Evolutionary conservation across 2,329 filamentous ascomycete species (phyloP).

Genomic region (Parascedosporium putredinis): DNA sequence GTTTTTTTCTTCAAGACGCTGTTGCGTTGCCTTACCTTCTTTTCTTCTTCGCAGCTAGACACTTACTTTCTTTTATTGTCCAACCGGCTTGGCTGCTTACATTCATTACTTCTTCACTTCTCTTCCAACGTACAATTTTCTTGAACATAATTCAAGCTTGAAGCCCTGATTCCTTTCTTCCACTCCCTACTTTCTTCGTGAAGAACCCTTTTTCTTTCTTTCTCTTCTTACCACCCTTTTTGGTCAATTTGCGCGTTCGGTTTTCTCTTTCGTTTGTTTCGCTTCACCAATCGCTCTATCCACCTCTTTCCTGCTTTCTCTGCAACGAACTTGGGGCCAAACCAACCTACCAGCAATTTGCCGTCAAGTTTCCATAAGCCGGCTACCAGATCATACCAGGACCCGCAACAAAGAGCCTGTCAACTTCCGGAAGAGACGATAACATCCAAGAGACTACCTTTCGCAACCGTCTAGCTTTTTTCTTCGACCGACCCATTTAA

Average conservation of each 20-base stretch:
- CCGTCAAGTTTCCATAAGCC: conserved; percentile 5
- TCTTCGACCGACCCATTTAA: conserved; percentile 6
- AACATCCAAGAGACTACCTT: not conserved
- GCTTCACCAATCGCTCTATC: not conserved
- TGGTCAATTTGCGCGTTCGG: conserved; percentile 9
- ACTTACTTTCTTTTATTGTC: conserved; percentile 31
- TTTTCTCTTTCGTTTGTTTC: conserved; percentile 9
- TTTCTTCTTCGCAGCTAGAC: conserved; percentile 11
- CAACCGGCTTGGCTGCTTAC: conserved; percentile 50
- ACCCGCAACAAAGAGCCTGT: conserved; percentile 2
- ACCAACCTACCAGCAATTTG: not conserved
- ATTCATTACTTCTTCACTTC: conserved; percentile 30
- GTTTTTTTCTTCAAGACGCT: conserved; percentile 3
- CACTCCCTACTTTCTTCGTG: conserved; percentile 8
- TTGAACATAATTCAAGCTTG: conserved; percentile 7
- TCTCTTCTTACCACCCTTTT: conserved; percentile 8
- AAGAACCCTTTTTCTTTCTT: conserved; percentile 9
- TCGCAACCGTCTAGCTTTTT: conserved; percentile 8
- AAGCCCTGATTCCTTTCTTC: conserved; percentile 3
- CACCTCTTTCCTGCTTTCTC: not conserved
- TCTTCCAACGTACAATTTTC: conserved; percentile 5
- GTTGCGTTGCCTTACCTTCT: conserved; percentile 9
- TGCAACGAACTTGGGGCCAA: not conserved
- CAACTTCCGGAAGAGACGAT: not conserved
- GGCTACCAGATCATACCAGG: not conserved